Percentiles rank a stretch among this genome's conserved stretches.
Conservation (phyloP, 2,329 filamentous ascomycete genomes). For the Monilinia polystroma region DNA sequence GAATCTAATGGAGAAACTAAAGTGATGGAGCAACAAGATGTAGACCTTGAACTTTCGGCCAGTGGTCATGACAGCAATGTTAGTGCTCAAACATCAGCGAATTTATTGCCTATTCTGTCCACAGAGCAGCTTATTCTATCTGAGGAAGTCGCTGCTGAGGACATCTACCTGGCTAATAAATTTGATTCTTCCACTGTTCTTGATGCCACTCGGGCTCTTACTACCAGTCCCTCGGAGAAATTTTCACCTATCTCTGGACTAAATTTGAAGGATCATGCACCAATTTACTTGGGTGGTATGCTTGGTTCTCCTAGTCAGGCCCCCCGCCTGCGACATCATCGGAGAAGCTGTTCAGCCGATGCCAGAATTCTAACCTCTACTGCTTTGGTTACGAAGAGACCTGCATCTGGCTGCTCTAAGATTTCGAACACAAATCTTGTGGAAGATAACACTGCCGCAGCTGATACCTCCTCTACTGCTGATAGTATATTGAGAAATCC, state of each 20-base stretch:
- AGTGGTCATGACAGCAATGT: too few species aligned
- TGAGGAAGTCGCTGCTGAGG: neutral
- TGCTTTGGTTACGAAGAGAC: neutral
- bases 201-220: neutral
- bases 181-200: neutral
- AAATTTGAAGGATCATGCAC: neutral
- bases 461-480: neutral
- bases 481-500: neutral
- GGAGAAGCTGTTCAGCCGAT: constrained; percentile 9
- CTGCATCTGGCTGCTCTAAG: neutral
- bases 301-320: neutral
- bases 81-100: neutral
- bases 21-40: neutral
- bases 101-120: neutral
- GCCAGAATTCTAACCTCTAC: neutral
- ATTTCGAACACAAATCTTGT: neutral
- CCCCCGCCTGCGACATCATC: too few species aligned
- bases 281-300: neutral
- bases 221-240: neutral
- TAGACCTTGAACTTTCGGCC: neutral
- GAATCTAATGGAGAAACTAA: neutral
- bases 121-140: neutral
- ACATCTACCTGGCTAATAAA: neutral
- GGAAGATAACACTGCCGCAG: too few species aligned
- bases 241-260: neutral